Evolutionary conservation across 2,329 filamentous ascomycete species (phyloP).

Genomic region (Botryosphaeria dothidea): DNA sequence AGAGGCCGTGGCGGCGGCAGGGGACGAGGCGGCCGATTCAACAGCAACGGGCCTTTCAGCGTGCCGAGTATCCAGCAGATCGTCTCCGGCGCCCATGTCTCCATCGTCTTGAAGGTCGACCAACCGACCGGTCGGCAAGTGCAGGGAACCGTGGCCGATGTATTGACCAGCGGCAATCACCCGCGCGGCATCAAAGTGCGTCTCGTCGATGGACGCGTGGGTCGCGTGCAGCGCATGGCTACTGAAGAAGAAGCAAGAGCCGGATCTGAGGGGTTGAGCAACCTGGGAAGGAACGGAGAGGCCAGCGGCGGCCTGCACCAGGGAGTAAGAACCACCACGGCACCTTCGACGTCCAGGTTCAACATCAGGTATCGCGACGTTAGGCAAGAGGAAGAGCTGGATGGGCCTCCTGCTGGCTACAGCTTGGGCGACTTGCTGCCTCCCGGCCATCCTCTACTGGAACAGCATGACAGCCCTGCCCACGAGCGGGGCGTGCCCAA

Average conservation of each 20-base stretch:
- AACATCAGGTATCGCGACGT: conserved; percentile 19
- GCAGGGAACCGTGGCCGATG: conserved; percentile 63
- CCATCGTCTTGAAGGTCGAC: conserved; percentile 74
- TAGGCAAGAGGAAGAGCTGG: conserved; percentile 15
- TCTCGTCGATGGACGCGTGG: conserved; percentile 69
- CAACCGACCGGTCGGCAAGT: conserved; percentile 74
- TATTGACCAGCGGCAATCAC: conserved; percentile 73
- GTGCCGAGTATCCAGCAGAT: conserved; percentile 48
- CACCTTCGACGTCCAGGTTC: background rate
- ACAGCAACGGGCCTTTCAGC: conserved; percentile 2
- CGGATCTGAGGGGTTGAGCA: conserved; percentile 25
- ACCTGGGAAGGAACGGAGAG: conserved; percentile 31
- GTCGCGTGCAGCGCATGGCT: conserved; percentile 68
- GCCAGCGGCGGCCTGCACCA: background rate
- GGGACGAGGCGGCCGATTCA: background rate
- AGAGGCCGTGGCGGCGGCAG: conserved; percentile 14
- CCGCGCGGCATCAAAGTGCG: conserved; percentile 79
- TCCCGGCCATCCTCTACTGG: conserved; percentile 11
- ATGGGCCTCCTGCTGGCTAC: conserved; percentile 7
- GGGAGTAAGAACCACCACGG: background rate
- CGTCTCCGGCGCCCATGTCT: conserved; percentile 63
- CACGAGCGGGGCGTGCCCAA: too few relatives aligned
- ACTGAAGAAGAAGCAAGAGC: conserved; percentile 27
- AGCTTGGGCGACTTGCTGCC: conserved; percentile 16
- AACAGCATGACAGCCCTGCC: conserved; percentile 22